phyloP scores from a whole-genome alignment of 2,329 filamentous ascomycete genomes.

The Fusarium ramigenum region DNA sequence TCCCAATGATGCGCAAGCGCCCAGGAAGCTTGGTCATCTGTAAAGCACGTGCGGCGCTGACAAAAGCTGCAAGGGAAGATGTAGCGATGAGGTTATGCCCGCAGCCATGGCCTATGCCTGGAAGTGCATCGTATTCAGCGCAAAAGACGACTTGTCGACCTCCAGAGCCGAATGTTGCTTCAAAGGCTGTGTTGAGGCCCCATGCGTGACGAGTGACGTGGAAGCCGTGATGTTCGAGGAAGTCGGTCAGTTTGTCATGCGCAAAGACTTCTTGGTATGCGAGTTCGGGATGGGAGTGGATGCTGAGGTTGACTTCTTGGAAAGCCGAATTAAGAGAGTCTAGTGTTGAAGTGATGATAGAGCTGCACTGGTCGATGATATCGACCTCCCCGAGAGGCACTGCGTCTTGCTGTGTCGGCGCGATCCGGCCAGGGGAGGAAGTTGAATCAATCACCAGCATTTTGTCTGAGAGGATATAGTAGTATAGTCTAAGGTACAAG shows the following conservation, averaged over 20 bases:
- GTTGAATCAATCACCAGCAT: background rate
- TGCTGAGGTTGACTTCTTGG: background rate
- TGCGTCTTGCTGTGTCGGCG: background rate
- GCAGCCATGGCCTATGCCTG: background rate
- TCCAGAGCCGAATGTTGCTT: background rate
- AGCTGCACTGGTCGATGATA: background rate
- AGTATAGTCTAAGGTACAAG: background rate
- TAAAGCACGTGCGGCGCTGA: background rate
- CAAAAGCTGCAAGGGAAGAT: background rate
- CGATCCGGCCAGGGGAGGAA: rapidly evolving
- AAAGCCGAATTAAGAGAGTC: background rate
- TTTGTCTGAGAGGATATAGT: background rate
- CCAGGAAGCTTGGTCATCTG: background rate
- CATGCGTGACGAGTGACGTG: background rate
- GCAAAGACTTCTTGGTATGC: background rate
- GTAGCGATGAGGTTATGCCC: background rate
- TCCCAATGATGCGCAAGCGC: background rate
- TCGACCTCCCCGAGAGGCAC: background rate
- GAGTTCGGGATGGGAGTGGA: background rate
- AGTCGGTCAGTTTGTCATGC: background rate
- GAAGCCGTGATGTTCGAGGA: background rate
- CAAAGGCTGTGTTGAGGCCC: background rate
- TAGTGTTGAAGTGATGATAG: background rate
- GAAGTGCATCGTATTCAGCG: background rate
- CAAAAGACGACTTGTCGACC: background rate